Base-by-base conservation (phyloP, 2,329 filamentous ascomycete species). In the Phaeophleospora eucalypticola region DNA sequence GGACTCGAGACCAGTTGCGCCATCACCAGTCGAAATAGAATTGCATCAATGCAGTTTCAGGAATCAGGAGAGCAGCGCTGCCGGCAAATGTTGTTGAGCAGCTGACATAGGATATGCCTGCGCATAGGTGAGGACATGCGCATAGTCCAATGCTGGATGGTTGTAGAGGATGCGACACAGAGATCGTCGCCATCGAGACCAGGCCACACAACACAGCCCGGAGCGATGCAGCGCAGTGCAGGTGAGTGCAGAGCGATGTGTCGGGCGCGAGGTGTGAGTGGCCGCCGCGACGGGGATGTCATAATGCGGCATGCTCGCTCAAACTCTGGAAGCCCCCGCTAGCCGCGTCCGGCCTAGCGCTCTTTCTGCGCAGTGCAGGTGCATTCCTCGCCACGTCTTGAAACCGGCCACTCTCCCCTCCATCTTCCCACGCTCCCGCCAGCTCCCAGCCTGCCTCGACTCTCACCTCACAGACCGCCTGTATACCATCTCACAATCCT, bases 181-280 rank as follows among this genome's bases (percentile, higher is more conserved):
- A 4, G 33, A 35, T 35, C 33, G 33, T 35, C 33, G 14, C 4
- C 33, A 15, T 35, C 33, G 33, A 35, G 33, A 35, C 33, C 33
- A n/a, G n/a, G n/a, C n/a, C n/a, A n/a, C n/a, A n/a, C n/a, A n/a
- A 35, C 33, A 14, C 33, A 35, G 33, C 33, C 33, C 17, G 33
- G 14, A 35, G 33, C 33, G 17, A 15, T 16, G 33, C n/a, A n/a
- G n/a, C 33, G 33, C 33, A n/a, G n/a, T n/a, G n/a, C n/a, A n/a
- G n/a, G n/a, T n/a, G n/a, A n/a, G n/a, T n/a, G n/a, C n/a, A n/a
- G n/a, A n/a, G n/a, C n/a, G n/a, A n/a, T n/a, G n/a, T n/a, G n/a
- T n/a, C n/a, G n/a, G n/a, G n/a, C n/a, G n/a, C n/a, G 36, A 17
- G 36, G n/a, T 37, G 15, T 37, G 36, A 37, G 36, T 37, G 36